phyloP scores from a whole-genome alignment of 352 stramenopile genomes.

The Globisporangium ultimum region DNA sequence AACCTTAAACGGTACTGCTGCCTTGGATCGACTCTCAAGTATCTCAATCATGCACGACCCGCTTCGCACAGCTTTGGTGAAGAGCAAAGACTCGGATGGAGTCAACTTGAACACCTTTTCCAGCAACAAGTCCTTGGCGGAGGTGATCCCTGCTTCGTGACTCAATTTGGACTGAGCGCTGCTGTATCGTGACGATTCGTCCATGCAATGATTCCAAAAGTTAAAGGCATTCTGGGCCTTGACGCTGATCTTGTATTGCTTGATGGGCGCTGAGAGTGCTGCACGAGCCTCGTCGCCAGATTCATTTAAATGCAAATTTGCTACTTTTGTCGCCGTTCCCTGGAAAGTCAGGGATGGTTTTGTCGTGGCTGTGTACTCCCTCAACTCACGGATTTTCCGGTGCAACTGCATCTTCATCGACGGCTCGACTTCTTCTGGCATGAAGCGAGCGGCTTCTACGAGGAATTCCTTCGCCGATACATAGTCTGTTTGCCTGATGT shows the following conservation, averaged over 20 bases:
- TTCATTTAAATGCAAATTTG: too few species aligned
- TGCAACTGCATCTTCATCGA: conserved; percentile 43
- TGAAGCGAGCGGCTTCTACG: conserved; percentile 28
- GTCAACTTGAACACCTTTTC: conserved; percentile 9
- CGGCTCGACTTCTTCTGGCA: conserved; percentile 28
- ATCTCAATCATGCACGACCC: not conserved
- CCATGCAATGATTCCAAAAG: conserved; percentile 19
- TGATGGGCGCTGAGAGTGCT: not conserved
- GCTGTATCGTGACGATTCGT: conserved; percentile 7
- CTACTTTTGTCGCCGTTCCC: too few species aligned
- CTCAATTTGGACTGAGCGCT: too few species aligned
- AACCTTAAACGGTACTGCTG: conserved; percentile 3
- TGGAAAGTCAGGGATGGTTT: too few species aligned
- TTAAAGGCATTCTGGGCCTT: conserved; percentile 22
- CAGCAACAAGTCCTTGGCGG: conserved; percentile 11
- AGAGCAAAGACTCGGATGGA: not conserved
- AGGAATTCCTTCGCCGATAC: conserved; percentile 17
- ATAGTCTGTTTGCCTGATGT: conserved; percentile 15
- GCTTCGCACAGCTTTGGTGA: conserved; percentile 1
- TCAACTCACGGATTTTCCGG: conserved; percentile 29
- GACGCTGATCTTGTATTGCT: conserved; percentile 11
- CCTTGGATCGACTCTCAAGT: not conserved
- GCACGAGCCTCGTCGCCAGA: too few species aligned
- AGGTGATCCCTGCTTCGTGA: too few species aligned
- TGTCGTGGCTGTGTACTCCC: not conserved